Evolutionary conservation across 1,284 basidiomycete species (phyloP).

Genomic region (Leucoagaricus sp.): DNA sequence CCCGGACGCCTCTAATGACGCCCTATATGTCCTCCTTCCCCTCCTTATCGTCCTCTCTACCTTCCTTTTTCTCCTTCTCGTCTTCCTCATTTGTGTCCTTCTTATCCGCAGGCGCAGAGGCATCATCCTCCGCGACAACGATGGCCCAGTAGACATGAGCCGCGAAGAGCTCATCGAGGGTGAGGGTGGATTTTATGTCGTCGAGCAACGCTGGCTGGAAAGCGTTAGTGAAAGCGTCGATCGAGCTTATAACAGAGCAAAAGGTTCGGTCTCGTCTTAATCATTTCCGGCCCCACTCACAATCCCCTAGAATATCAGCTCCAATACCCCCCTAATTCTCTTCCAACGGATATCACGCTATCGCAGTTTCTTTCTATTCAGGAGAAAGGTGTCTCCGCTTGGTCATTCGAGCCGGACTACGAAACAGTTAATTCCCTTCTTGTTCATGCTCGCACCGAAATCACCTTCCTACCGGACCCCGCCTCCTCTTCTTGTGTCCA

Average conservation of each 20-base stretch:
- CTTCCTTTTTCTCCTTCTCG: constrained; percentile 87
- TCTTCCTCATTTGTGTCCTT: constrained; percentile 88
- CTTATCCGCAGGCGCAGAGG: constrained; percentile 80
- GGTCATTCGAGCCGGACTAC: constrained; percentile 97
- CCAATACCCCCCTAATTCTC: constrained; percentile 91
- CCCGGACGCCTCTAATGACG: constrained; percentile 44
- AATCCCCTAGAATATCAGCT: constrained; percentile 76
- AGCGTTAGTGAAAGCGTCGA: constrained; percentile 68
- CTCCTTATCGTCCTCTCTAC: constrained; percentile 91
- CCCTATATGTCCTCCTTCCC: constrained; percentile 84
- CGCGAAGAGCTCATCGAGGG: constrained; percentile 88
- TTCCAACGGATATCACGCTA: constrained; percentile 93
- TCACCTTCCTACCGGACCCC: constrained; percentile 94
- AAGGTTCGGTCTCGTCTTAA: constrained; percentile 55
- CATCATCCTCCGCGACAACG: constrained; percentile 82
- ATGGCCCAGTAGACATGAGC: constrained; percentile 93
- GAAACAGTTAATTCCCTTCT: constrained; percentile 89
- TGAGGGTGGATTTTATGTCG: constrained; percentile 88
- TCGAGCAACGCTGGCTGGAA: constrained; percentile 95
- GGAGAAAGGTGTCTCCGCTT: constrained; percentile 96
- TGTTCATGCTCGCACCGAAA: constrained; percentile 91
- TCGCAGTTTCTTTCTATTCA: constrained; percentile 97
- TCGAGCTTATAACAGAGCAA: constrained; percentile 82
- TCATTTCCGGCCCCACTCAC: constrained; percentile 10
- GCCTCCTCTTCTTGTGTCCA: constrained; percentile 91